phyloP scores from a whole-genome alignment of 2,329 filamentous ascomycete species.

The Cercospora zeae-maydis region DNA sequence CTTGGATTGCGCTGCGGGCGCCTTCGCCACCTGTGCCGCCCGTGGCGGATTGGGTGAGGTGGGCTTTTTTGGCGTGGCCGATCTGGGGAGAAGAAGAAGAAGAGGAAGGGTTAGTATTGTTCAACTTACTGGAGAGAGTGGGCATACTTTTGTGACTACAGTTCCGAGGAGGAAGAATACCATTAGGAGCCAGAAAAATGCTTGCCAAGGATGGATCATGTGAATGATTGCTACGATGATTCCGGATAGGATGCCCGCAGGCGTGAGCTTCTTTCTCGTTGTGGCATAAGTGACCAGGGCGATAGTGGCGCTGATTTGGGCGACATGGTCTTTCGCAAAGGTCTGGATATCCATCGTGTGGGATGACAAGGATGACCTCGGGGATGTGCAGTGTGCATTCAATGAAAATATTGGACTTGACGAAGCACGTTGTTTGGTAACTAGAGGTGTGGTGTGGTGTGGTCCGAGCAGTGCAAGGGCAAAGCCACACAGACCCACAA shows the following conservation, averaged over 20 bases:
- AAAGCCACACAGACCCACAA: not conserved
- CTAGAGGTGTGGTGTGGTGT: not conserved
- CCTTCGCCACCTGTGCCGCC: constrained; percentile 76
- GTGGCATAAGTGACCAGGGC: constrained; percentile 50
- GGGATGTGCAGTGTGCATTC: not conserved
- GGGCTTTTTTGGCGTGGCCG: constrained; percentile 81
- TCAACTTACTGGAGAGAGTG: not conserved
- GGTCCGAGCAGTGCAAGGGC: not conserved
- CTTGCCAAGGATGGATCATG: constrained; percentile 85
- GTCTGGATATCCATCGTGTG: constrained; percentile 24
- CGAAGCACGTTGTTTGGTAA: not conserved
- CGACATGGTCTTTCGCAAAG: constrained; percentile 26
- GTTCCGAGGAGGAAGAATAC: constrained; percentile 87
- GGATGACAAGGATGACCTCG: not conserved
- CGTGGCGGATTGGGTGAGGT: constrained; percentile 71
- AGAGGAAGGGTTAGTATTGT: constrained; percentile 2
- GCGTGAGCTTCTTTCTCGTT: constrained; percentile 60
- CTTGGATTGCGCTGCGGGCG: constrained; percentile 78
- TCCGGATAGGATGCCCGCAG: constrained; percentile 68
- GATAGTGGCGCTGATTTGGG: constrained; percentile 33
- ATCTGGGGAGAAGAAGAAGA: constrained; percentile 62
- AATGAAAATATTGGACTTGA: not conserved
- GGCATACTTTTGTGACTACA: constrained; percentile 69
- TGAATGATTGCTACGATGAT: constrained; percentile 72
- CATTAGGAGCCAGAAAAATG: constrained; percentile 79